Base-by-base conservation (phyloP, 2,329 filamentous ascomycete genomes). In the Aspergillus sclerotialis region DNA sequence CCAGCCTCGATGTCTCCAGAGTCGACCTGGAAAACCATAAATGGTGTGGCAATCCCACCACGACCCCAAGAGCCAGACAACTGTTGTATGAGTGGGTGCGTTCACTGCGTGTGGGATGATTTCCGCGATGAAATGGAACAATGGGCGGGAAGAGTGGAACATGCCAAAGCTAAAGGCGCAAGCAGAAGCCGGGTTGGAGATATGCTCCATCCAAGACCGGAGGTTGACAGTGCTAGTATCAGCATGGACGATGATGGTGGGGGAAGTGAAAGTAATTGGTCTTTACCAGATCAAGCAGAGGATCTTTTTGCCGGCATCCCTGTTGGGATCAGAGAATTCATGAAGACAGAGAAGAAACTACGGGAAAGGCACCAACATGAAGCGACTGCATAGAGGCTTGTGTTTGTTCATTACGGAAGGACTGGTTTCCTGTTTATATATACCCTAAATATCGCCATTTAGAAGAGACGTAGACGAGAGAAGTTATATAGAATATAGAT, bases 51-150 rank as follows among this genome's bases (percentile, higher is more conserved):
- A 12, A 82, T 96, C 4, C 92, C 92, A 2, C 89, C 88, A 0
- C 76, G 76, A 30, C 92, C 92, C 1, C 73, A 78, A 30, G 90
- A 98, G 63, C 92, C 92, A 3, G 92, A 96, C 53, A 95, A 98
- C 56, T 98, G 92, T 72, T 98, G 92, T 64, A 98, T 98, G 92
- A 92, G 85, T 54, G 92, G 92, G 3, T 98, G 92, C 58, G 90
- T 94, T 31, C 89, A 96, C 60, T 98, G 92, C 60, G 92, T 96
- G 3, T 96, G 89, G 89, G 89, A 95, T 50, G 71, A 78, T 34
- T 96, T 81, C 61, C 75, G 89, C 7, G 90, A 98, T 46, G 92
- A 96, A 33, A 73, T 96, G 63, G 89, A 96, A 60, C 84, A 85
- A 38, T 96, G 88, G 86, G 82, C 80, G 4, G 66, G 69, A 10